Conservation (phyloP, 108 stramenopile species). For the Licmophora abbreviata region DNA sequence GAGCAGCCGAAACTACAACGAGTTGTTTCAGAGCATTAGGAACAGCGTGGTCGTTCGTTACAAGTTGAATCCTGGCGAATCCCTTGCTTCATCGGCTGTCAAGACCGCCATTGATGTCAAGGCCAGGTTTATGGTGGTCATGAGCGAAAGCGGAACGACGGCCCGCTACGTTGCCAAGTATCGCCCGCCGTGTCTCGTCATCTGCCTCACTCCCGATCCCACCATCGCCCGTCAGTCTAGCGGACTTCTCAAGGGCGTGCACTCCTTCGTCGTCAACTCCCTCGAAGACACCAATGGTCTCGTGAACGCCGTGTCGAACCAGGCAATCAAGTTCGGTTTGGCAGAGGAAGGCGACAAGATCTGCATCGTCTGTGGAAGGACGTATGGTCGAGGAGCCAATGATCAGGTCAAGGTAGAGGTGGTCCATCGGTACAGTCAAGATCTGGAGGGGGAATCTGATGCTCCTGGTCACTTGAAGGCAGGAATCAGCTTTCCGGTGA, state of each 20-base stretch:
- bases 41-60: slow-evolving; percentile 63
- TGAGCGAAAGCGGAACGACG: slow-evolving; percentile 90
- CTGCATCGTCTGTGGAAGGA: slow-evolving; percentile 80
- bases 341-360: slow-evolving; percentile 78
- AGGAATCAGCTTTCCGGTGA: neutral
- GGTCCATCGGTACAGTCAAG: neutral
- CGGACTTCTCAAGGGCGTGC: slow-evolving; percentile 74
- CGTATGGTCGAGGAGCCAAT: slow-evolving; percentile 34
- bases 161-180: slow-evolving; percentile 95
- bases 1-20: slow-evolving; percentile 55
- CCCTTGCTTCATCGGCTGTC: slow-evolving; percentile 92
- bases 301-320: slow-evolving; percentile 58
- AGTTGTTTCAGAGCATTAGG: slow-evolving; percentile 64
- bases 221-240: slow-evolving; percentile 79
- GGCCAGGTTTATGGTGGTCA: slow-evolving; percentile 90
- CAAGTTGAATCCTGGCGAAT: slow-evolving; percentile 67
- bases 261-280: slow-evolving; percentile 37
- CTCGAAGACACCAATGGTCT: slow-evolving; percentile 67
- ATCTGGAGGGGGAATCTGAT: neutral
- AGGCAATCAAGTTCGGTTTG: slow-evolving; percentile 49
- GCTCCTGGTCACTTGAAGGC: slow-evolving; percentile 1
- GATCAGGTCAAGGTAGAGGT: slow-evolving; percentile 1
- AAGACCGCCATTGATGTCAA: slow-evolving; percentile 93
- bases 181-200: slow-evolving; percentile 89
- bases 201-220: slow-evolving; percentile 72